Base-by-base conservation (phyloP, 306 rosid species). In the Hippophae rhamnoides region DNA sequence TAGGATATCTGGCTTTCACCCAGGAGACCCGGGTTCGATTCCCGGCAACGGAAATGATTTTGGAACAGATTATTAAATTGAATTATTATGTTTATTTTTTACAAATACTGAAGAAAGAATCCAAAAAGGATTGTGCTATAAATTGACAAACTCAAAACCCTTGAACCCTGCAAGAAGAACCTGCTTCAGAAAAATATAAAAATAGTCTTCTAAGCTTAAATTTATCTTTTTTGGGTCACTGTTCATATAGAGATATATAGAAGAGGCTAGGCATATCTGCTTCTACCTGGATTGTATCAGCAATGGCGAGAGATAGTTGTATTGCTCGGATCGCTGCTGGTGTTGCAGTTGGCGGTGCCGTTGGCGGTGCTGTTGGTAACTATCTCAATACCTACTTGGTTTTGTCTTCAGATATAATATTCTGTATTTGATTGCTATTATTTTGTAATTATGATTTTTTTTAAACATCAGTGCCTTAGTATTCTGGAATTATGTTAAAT, bases 1-100 rank as follows among this genome's bases (percentile, higher is more conserved):
- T 90, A 87, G 95, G 96, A 90, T 90, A 68, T 90, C 92, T 90
- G 96, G 96, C 96, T 92, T 92, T 92, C 96, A 87, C 96, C 90
- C 93, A 85, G 95, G 89, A 81, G 98, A 87, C 95, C 98, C 87
- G 96, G 98, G 95, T 92, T 87, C 96, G 88, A 92, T 87, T 87
- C 89, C 95, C 95, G 90, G 95, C 96, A 85, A 75, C 68, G 84
- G 92, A 87, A 87, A 2, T 31, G 4, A 27, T 27, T 31, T 18
- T 18, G 23, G 23, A 0, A 0, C 23, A 18, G 23, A 18, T 18
- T 18, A 18, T 18, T 18, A 18, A 18, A 18, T 18, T 18, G 23
- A 18, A 18, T 18, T 18, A 18, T 18, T 18, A 18, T 18, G 23
- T 18, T 18, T 18, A 18, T 18, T 18, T 18, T 18, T 18, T 18